phyloP scores from a whole-genome alignment of 2,329 filamentous ascomycete genomes.

The Verticillium longisporum region DNA sequence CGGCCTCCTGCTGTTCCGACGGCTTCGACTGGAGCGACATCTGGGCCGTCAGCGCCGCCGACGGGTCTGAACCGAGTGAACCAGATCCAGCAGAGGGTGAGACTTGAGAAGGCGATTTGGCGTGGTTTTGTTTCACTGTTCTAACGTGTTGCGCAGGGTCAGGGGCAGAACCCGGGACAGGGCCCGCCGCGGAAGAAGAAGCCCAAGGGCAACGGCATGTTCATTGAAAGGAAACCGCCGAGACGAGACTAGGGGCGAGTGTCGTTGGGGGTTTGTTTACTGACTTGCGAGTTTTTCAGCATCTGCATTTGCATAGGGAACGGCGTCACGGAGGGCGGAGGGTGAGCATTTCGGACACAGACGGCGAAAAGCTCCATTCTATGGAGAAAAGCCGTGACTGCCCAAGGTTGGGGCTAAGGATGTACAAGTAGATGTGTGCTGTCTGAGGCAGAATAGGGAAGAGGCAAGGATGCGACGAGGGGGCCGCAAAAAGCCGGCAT shows the following conservation, averaged over 20 bases:
- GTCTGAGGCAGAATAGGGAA: too few relatives aligned
- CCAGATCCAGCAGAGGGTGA: slow-evolving; percentile 1
- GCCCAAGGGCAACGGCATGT: background rate
- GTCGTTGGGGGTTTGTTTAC: background rate
- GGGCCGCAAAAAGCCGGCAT: too few relatives aligned
- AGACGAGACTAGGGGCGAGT: background rate
- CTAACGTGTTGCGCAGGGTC: background rate
- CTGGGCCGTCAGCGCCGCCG: slow-evolving; percentile 11
- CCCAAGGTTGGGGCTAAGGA: background rate
- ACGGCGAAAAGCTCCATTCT: background rate
- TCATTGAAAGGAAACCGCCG: background rate
- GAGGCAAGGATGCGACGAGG: too few relatives aligned
- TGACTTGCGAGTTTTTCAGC: too few relatives aligned
- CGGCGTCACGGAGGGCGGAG: background rate
- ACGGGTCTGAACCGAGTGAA: background rate
- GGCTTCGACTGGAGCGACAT: slow-evolving; percentile 7
- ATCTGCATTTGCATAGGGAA: background rate
- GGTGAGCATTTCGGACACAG: background rate
- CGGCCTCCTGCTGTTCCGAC: slow-evolving; percentile 25
- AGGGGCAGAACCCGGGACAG: background rate
- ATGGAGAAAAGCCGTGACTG: background rate
- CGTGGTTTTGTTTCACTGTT: background rate
- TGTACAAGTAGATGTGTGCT: too few relatives aligned
- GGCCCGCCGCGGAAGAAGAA: background rate
- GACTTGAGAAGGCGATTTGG: background rate